A percentile compares a stretch with the other conserved stretches of the same genome.
These are phyloP conservation scores for Leucaena leucocephala DNA, from an alignment of 306 rosid species.

Conservation along the genomic window DNA sequence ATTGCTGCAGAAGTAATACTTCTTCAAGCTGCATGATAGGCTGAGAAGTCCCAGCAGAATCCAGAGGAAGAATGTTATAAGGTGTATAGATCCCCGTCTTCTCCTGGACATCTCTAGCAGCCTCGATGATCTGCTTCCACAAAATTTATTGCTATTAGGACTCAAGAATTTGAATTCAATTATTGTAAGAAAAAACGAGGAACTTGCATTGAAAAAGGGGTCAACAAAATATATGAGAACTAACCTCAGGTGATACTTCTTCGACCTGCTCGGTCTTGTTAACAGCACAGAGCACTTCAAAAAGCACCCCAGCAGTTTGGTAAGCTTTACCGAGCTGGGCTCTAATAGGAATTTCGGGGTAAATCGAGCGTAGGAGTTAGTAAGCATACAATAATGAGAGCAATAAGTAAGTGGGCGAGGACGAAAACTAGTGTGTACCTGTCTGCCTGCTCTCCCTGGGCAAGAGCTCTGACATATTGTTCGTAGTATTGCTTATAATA, in stretches of 20 bases:
- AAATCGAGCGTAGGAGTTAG: not conserved
- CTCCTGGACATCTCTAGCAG: conserved; percentile 98
- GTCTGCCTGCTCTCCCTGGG: conserved; percentile 90
- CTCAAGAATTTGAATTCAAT: conserved; percentile 14
- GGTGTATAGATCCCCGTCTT: conserved; percentile 91
- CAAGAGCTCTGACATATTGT: conserved; percentile 86
- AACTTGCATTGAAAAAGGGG: conserved; percentile 10
- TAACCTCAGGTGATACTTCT: conserved; percentile 99
- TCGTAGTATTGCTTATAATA: conserved; percentile 92
- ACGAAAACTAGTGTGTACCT: conserved; percentile 50
- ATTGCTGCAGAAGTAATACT: conserved; percentile 48
- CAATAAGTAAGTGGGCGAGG: not conserved
- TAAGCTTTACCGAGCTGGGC: conserved; percentile 96
- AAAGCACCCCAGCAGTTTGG: conserved; percentile 92
- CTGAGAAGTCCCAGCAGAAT: conserved; percentile 90
- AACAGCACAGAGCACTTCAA: conserved; percentile 96
- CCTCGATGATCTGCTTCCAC: conserved; percentile 81
- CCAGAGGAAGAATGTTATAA: conserved; percentile 93
- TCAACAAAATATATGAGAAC: conserved; percentile 24
- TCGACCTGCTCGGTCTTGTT: conserved; percentile 95
- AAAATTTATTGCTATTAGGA: conserved; percentile 14
- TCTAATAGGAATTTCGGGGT: conserved; percentile 48
- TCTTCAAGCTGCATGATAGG: conserved; percentile 95
- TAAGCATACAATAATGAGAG: conserved; percentile 1
- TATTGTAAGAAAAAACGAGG: conserved; percentile 5